Evolutionary conservation across 2,329 filamentous ascomycete species (phyloP), one percentile per base, ranked within the genome.

Genomic region (Dothistroma pini): DNA sequence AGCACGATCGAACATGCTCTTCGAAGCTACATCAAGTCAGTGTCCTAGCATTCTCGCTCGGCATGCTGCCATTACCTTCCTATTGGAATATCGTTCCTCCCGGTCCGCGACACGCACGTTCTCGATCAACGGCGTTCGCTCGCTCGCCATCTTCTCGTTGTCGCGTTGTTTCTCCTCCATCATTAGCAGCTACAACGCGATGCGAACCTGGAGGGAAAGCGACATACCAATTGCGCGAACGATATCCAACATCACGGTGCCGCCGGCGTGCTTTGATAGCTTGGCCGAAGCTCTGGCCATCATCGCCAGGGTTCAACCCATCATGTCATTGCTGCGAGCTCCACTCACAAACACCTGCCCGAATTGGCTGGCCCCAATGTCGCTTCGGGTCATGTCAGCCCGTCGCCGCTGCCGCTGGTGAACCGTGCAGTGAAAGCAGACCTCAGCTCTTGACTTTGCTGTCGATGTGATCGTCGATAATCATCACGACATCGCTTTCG

Each of bases 61-160:
- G n/a, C 25, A 54, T 67, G 14, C 25, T 12, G 16, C 16, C 29
- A 16, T 21, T 64, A 74, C 72, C 56, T 63, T 69, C 22, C 59
- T 57, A 56, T 74, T 67, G 50, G 79, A 79, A 69, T 87, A 87
- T 67, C 86, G 79, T 65, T 76, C 79, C 68, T 79, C 79, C 62
- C 79, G 78, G 35, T 82, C 74, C 61, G 79, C 80, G 67, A 87
- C 79, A 19, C 72, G 81, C 61, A 90, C 84, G 56, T 83, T 86
- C 69, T 86, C 81, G 63, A 91, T 82, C 68, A 91, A 81, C 60
- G 89, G 88, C 55, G 87, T 89, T 59, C 79, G 80, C 78, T 91
- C 88, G 73, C 79, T 74, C 70, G 76, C 70, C 78, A 80, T 80
- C 65, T 60, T 72, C 63, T 65, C 62, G 47, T 31, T 22, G 59